Conservation (phyloP, 2,329 filamentous ascomycete genomes). For the Ophiosphaerella korrae region DNA sequence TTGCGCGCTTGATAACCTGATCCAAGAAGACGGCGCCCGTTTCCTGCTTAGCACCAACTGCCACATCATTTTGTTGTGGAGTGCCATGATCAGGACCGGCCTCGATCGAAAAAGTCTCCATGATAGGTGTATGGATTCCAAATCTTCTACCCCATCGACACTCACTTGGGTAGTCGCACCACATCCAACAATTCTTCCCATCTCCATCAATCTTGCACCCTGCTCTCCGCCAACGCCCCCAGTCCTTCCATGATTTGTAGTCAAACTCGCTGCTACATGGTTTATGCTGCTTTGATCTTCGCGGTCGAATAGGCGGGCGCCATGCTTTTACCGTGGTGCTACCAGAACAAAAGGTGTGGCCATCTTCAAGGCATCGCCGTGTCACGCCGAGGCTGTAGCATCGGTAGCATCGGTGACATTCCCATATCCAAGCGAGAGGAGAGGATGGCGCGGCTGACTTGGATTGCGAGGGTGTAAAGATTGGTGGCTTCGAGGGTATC, state of each 20-base stretch:
- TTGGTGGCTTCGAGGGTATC: slow-evolving; percentile 1
- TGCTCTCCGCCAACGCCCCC: slow-evolving; percentile 50
- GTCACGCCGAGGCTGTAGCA: slow-evolving; percentile 57
- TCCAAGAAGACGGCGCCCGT: slow-evolving; percentile 26
- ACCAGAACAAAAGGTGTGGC: slow-evolving; percentile 60
- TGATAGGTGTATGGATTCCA: slow-evolving; percentile 33
- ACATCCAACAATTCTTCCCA: slow-evolving; percentile 49
- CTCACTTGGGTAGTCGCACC: slow-evolving; percentile 54
- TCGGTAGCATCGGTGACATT: slow-evolving; percentile 57
- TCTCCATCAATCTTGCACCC: not conserved
- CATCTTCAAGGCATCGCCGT: slow-evolving; percentile 59
- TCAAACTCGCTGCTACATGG: slow-evolving; percentile 60
- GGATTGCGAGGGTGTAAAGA: slow-evolving; percentile 20
- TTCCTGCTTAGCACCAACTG: slow-evolving; percentile 14
- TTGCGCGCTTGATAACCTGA: slow-evolving; percentile 32
- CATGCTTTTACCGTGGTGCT: slow-evolving; percentile 45
- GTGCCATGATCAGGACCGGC: not conserved
- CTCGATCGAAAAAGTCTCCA: slow-evolving; percentile 3
- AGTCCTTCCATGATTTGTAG: slow-evolving; percentile 57
- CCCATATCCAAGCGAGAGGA: slow-evolving; percentile 57
- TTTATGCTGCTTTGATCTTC: slow-evolving; percentile 35
- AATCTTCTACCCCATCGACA: slow-evolving; percentile 48
- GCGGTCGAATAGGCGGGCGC: slow-evolving; percentile 19
- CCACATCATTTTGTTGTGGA: slow-evolving; percentile 3
- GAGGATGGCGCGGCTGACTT: slow-evolving; percentile 14